Evolutionary conservation across 352 stramenopile genomes (phyloP).

Genomic region (Globisporangium barbulae): DNA sequence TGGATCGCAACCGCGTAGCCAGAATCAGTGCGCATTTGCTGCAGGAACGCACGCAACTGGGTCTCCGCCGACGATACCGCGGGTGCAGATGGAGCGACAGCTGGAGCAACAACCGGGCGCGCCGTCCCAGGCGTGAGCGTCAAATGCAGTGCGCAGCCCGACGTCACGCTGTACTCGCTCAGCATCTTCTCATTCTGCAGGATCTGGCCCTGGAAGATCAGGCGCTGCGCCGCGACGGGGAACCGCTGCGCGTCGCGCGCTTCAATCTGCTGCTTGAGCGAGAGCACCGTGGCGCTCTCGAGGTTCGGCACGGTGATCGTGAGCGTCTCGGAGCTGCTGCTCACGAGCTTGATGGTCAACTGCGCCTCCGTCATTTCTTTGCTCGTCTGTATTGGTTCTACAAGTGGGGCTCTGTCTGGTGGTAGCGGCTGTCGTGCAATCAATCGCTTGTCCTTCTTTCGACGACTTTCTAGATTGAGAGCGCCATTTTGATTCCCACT

Average conservation of each 20-base stretch:
- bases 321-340: constrained; percentile 54
- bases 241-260: constrained; percentile 53
- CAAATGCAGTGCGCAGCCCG: constrained; percentile 70
- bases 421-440: neutral
- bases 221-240: constrained; percentile 60
- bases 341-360: constrained; percentile 71
- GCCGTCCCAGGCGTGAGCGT: constrained; percentile 42
- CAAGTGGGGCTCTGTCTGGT: neutral
- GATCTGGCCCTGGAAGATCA: constrained; percentile 88
- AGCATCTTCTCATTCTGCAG: constrained; percentile 69
- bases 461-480: constrained; percentile 8
- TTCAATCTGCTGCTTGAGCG: constrained; percentile 67
- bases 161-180: constrained; percentile 57
- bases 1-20: constrained; percentile 47
- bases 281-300: constrained; percentile 42
- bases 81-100: constrained; percentile 13
- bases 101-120: constrained; percentile 11
- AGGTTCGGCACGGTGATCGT: constrained; percentile 38
- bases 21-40: constrained; percentile 54
- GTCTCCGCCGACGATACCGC: constrained; percentile 15
- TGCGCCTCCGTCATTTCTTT: constrained; percentile 23
- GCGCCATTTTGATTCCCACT: neutral
- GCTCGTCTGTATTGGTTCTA: neutral
- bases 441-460: constrained; percentile 2
- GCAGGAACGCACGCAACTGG: constrained; percentile 44